Evolutionary conservation across 345 rosid genomes (phyloP), one percentile per base, ranked within the genome.

Genomic region (Aethionema arabicum): DNA sequence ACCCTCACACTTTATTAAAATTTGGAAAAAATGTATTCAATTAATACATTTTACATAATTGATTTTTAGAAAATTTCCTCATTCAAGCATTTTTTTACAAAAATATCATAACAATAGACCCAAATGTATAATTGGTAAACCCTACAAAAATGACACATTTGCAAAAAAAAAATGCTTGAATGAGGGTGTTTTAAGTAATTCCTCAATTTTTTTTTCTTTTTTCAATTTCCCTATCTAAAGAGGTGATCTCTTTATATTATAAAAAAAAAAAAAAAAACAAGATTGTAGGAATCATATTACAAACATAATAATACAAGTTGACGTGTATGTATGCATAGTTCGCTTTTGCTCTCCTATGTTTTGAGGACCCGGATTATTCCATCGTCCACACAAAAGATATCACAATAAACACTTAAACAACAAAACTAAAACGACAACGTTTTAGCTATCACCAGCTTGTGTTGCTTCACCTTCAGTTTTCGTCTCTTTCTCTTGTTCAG

Each of bases 401-500:
- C 66, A 71, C 69, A 63, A 64, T 52, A 57, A n/a, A n/a, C n/a
- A 52, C 30, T 72, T 59, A 45, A 21, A 21, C 27, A 21, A 21
- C 62, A 45, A 60, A 65, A 30, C 46, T 49, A 21, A 37, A 52
- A 30, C 47, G 5, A 14, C 32, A 54, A 49, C 56, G 44, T 72
- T 77, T 79, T 67, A 84, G 61, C 78, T 72, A 63, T 80, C 81
- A 32, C 76, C 72, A 70, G 68, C 43, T 65, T 72, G 69, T 48
- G 73, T 55, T 15, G 82, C 14, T 47, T 68, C 65, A 14, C 74
- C 51, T 43, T 66, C 58, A 2, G 67, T 13, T 38, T 76, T 73
- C 37, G 77, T 84, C 59, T 74, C 86, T 72, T 85, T 78, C 74
- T 84, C 87, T 73, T 84, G 90, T 68, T 90, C 99, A 31, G 78